Percentiles rank a stretch among this genome's conserved stretches.
phyloP scores from a whole-genome alignment of 2,329 filamentous ascomycete species.

The Trichoderma oligosporum region DNA sequence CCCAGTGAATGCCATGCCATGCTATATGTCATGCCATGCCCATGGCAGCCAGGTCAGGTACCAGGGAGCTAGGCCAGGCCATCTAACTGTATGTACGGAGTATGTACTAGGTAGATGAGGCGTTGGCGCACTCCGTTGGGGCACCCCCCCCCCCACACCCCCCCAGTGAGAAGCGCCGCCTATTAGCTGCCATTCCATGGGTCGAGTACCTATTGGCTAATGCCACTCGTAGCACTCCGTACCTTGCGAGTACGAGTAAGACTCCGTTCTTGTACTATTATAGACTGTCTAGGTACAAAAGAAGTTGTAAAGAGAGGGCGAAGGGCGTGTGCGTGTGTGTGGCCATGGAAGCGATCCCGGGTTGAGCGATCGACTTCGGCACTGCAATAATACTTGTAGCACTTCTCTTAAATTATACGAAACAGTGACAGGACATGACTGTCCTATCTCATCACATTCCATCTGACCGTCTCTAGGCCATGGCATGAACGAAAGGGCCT shows the following conservation, averaged over 20 bases:
- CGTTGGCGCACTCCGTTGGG: conserved; percentile 15
- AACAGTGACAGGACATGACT: not conserved
- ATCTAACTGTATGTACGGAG: no score
- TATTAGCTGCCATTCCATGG: conserved; percentile 10
- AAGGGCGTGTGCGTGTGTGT: no score
- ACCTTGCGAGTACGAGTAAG: no score
- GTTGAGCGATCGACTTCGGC: conserved; percentile 18
- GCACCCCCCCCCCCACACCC: no score
- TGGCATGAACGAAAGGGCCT: not conserved
- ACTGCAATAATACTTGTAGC: not conserved
- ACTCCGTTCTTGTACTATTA: no score
- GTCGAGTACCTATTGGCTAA: conserved; percentile 10
- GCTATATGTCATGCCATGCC: no score
- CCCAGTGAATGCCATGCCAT: no score
- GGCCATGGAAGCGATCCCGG: conserved; percentile 1
- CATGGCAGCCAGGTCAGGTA: conserved; percentile 9
- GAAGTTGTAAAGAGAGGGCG: not conserved
- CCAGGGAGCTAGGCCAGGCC: conserved; percentile 17
- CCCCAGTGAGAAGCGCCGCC: conserved; percentile 13
- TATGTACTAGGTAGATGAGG: no score
- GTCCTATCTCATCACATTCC: not conserved
- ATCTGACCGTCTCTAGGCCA: conserved; percentile 11
- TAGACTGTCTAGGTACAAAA: no score
- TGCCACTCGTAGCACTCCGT: no score
- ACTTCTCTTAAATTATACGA: not conserved